Base-by-base conservation (phyloP, 1,284 basidiomycete genomes). In the Trichosporon sp. region DNA sequence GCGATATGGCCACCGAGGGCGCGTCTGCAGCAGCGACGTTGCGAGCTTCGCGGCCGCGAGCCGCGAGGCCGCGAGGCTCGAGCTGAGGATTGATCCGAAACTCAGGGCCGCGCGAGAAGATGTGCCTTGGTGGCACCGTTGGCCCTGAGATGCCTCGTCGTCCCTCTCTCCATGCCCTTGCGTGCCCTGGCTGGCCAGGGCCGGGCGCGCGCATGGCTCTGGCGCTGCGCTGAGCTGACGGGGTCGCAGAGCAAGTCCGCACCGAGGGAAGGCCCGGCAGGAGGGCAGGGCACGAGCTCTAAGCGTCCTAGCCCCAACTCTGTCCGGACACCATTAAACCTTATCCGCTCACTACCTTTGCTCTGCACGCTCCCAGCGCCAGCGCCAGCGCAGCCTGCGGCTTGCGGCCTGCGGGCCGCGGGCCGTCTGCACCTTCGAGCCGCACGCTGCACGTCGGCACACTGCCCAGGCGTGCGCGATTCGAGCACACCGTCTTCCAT, bases 271-370 rank as follows among this genome's bases (percentile, higher is more conserved):
- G n/a, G n/a, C n/a, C n/a, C n/a, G 35, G 35, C 35, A 38, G 35
- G 35, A 11, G 35, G 8, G 12, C 35, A 38, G 35, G n/a, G n/a
- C n/a, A n/a, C n/a, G n/a, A n/a, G n/a, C n/a, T n/a, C 35, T 15
- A 38, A 15, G 35, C 35, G 18, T 38, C 38, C 38, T 18, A 42
- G 38, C 18, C 38, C 38, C 27, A 60, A 12, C 29, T 18, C 29
- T 32, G 56, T 60, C 56, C 56, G 56, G 56, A 60, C 56, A 60
- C 56, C 27, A 60, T 60, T n/a, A 32, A 60, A 60, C 27, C 56
- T 60, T 60, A 60, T 51, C 44, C 47, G 47, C 21, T 51, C 21
- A 11, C 47, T 51, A 51, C 47, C 47, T 51, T 51, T 51, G 18
- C 47, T 15, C 18, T 51, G 47, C 47, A 25, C 21, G 21, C 47